Conservation (phyloP, 2,329 filamentous ascomycete genomes). For the Ophiostoma ulmi region DNA sequence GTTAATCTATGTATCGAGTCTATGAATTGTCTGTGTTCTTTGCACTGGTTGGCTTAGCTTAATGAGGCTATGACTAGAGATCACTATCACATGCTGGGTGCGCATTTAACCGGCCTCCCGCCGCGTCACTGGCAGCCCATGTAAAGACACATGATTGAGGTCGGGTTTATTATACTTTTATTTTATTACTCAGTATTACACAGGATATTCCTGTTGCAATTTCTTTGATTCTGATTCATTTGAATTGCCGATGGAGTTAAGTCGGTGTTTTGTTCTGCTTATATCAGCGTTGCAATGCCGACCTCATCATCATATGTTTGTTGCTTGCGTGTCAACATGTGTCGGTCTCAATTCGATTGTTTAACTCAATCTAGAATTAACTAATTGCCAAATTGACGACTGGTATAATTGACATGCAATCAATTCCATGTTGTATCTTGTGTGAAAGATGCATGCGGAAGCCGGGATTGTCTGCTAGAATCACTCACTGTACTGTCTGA, state of each 20-base stretch:
- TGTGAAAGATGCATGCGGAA: neutral
- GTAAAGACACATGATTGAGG: too few relatives aligned
- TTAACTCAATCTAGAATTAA: neutral
- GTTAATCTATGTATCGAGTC: neutral
- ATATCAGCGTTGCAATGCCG: neutral
- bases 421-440: neutral
- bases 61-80: too few relatives aligned
- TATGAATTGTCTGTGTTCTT: too few relatives aligned
- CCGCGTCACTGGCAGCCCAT: neutral
- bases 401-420: neutral
- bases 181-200: too few relatives aligned
- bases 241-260: neutral
- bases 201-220: too few relatives aligned
- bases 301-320: neutral
- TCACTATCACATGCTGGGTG: neutral
- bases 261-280: neutral
- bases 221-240: neutral
- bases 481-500: too few relatives aligned
- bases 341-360: too few relatives aligned
- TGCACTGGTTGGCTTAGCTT: too few relatives aligned
- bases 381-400: neutral
- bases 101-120: neutral
- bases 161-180: too few relatives aligned
- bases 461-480: neutral
- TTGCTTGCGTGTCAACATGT: neutral